Evolutionary conservation across 1,284 basidiomycete genomes (phyloP).

Genomic region (Ganoderma resinaceum): DNA sequence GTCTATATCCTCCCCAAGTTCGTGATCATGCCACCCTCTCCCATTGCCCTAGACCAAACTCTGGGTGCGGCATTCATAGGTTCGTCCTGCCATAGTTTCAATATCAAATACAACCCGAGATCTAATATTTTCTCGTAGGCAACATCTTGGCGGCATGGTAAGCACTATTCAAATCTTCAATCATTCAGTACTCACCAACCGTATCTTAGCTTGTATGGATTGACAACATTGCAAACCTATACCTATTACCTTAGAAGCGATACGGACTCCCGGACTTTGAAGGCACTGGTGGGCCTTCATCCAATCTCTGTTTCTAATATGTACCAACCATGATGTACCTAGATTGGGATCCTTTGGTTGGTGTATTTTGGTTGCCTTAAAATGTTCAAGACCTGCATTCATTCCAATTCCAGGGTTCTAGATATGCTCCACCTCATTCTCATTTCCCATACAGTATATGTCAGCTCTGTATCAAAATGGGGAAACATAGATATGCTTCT

Average conservation of each 20-base stretch:
- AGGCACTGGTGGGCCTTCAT: conserved; percentile 6
- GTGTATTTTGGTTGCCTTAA: background rate
- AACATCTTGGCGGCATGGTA: background rate
- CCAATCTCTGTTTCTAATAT: background rate
- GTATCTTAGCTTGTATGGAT: conserved; percentile 9
- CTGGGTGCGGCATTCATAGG: conserved; percentile 4
- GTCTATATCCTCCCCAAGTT: background rate
- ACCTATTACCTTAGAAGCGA: conserved; percentile 5
- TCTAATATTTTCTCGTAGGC: background rate
- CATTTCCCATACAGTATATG: conserved; percentile 24
- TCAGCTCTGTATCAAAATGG: conserved; percentile 14
- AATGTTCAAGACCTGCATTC: background rate
- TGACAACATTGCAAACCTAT: conserved; percentile 15
- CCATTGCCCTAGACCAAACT: background rate
- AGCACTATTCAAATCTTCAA: background rate
- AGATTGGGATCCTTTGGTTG: conserved; percentile 2
- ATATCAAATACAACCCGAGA: background rate
- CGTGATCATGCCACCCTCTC: background rate
- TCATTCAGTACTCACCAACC: background rate
- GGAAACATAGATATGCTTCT: conserved; percentile 1
- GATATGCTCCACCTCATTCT: conserved; percentile 20
- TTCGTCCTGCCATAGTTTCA: background rate
- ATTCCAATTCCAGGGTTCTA: conserved; percentile 17
- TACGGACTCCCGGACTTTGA: conserved; percentile 2
- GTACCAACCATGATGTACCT: background rate